A percentile compares a stretch with the other conserved stretches of the same genome.
These are phyloP conservation scores for Lipomyces starkeyi DNA, from an alignment of 805 yeast genomes.

Conservation along the genomic window DNA sequence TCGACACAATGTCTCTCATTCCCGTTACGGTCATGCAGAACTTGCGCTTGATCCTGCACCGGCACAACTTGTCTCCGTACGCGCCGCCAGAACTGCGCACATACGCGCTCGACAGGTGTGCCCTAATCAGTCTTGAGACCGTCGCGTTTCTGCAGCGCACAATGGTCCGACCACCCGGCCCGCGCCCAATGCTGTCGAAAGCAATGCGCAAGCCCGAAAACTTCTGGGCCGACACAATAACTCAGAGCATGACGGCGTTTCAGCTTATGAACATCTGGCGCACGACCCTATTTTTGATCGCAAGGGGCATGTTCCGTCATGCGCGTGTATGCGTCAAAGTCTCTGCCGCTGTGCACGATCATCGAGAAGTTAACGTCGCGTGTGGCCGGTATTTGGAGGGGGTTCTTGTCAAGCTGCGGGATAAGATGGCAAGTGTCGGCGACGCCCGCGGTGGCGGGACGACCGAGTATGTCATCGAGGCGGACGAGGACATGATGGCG, in stretches of 20 bases:
- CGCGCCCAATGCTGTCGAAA: neutral
- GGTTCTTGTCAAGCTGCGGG: conserved; percentile 15
- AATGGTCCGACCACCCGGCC: conserved; percentile 21
- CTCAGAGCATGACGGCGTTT: conserved; percentile 19
- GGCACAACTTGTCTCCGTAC: conserved; percentile 33
- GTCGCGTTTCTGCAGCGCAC: conserved; percentile 29
- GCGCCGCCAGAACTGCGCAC: conserved; percentile 31
- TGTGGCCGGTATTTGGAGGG: conserved; percentile 31
- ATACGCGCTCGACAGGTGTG: conserved; percentile 30
- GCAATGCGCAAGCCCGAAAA: conserved; percentile 7
- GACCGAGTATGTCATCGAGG: conserved; percentile 18
- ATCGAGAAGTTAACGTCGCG: conserved; percentile 33
- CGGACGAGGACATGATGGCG: conserved; percentile 33
- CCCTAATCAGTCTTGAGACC: conserved; percentile 29
- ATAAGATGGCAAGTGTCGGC: conserved; percentile 3
- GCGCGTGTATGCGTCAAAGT: conserved; percentile 32
- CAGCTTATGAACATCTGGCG: conserved; percentile 29
- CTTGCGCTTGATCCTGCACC: conserved; percentile 25
- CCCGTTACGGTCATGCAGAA: conserved; percentile 34
- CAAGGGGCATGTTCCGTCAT: conserved; percentile 31
- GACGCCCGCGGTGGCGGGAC: neutral
- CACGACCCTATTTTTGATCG: conserved; percentile 21
- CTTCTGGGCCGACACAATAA: conserved; percentile 26
- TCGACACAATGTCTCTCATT: conserved; percentile 27
- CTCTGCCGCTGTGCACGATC: conserved; percentile 31